A percentile compares a stretch with the other conserved stretches of the same genome.
Conservation (phyloP, 805 yeast genomes). For the Pichia nanzhaoensis region DNA sequence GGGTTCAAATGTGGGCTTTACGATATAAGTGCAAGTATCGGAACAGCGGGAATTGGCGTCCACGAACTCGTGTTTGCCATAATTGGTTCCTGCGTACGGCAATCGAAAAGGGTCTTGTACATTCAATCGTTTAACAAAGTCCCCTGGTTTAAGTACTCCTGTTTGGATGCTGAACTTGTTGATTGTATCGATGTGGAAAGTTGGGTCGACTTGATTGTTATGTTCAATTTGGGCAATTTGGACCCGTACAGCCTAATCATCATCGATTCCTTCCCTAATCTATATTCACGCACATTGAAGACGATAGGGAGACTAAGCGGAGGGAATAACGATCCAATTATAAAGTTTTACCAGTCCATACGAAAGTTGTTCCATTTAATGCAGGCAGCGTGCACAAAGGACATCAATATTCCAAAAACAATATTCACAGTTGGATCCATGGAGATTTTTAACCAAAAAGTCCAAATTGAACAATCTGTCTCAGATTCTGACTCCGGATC, state of each 20-base stretch:
- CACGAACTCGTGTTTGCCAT: conserved; percentile 25
- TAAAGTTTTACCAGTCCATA: conserved; percentile 15
- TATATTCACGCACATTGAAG: conserved; percentile 14
- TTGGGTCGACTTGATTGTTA: conserved; percentile 19
- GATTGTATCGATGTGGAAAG: conserved; percentile 16
- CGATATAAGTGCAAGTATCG: conserved; percentile 25
- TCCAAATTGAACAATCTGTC: conserved; percentile 11
- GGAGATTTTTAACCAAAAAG: conserved; percentile 23
- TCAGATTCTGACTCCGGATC: not conserved
- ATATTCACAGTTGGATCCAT: conserved; percentile 27
- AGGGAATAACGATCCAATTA: conserved; percentile 16
- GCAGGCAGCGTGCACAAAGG: conserved; percentile 1
- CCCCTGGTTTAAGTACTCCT: conserved; percentile 23
- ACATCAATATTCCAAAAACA: conserved; percentile 11
- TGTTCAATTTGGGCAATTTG: conserved; percentile 16
- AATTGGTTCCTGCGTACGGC: conserved; percentile 1
- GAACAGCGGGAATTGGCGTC: conserved; percentile 20
- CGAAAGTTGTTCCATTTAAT: conserved; percentile 16
- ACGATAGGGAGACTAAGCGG: conserved; percentile 10
- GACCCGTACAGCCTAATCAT: conserved; percentile 19
- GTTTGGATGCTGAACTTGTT: conserved; percentile 10
- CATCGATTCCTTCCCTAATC: conserved; percentile 25
- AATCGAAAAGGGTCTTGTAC: conserved; percentile 12
- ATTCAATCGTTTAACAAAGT: conserved; percentile 15
- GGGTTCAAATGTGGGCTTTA: conserved; percentile 24